These are phyloP conservation scores for Jimgerdemannia flammicorona DNA, from an alignment of 192 early-diverging fungal species.

Conservation along the genomic window DNA sequence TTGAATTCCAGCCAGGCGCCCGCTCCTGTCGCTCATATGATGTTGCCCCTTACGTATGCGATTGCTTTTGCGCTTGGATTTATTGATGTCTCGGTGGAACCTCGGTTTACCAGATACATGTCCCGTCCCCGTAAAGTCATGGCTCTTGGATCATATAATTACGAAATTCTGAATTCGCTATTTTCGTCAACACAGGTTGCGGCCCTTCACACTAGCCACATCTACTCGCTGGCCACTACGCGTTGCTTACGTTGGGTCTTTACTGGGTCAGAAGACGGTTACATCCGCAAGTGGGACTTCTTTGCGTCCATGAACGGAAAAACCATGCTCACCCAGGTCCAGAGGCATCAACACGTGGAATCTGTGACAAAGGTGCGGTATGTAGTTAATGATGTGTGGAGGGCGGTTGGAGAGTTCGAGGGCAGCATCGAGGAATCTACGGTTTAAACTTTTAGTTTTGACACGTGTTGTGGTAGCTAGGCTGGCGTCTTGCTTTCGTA, in stretches of 20 bases:
- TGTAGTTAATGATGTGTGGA: not conserved
- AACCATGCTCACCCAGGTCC: conserved; percentile 74
- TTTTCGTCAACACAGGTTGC: conserved; percentile 34
- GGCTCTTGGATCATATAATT: too few species aligned
- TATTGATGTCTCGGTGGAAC: not conserved
- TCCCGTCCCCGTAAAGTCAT: too few species aligned
- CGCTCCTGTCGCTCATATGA: not conserved
- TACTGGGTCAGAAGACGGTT: conserved; percentile 90
- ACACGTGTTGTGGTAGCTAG: conserved; percentile 24
- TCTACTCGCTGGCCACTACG: conserved; percentile 67
- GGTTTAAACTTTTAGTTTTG: not conserved
- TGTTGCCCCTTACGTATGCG: not conserved
- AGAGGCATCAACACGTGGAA: conserved; percentile 83
- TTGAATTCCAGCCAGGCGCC: not conserved
- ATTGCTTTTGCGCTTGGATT: not conserved
- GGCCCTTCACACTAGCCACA: conserved; percentile 62
- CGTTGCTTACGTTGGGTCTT: conserved; percentile 77
- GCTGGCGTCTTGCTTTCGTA: conserved; percentile 71
- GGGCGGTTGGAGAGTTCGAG: too few species aligned
- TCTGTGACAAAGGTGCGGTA: conserved; percentile 67
- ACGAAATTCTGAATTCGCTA: too few species aligned
- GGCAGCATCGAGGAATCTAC: not conserved
- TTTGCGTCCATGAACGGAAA: conserved; percentile 82
- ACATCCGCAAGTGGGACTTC: conserved; percentile 93
- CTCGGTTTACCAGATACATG: too few species aligned